phyloP scores from a whole-genome alignment of 176 grass and related monocot species.

The Paspalum vaginatum region DNA sequence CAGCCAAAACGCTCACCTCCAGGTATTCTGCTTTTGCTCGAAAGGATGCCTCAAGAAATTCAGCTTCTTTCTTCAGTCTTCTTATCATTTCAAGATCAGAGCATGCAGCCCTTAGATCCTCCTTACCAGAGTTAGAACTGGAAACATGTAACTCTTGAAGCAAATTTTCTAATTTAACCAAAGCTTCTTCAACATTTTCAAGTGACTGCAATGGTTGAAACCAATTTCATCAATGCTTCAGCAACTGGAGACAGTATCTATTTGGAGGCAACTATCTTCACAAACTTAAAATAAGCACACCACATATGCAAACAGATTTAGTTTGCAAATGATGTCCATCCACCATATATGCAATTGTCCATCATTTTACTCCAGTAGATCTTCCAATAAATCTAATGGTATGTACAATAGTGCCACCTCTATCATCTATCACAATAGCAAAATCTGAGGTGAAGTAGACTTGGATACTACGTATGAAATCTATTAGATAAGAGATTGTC shows the following conservation, averaged over 20 bases:
- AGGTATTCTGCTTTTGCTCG: slow-evolving; percentile 79
- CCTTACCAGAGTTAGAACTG: slow-evolving; percentile 82
- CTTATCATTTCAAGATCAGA: slow-evolving; percentile 97
- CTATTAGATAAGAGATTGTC: neutral
- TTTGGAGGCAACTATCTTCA: slow-evolving; percentile 21
- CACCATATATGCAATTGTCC: slow-evolving; percentile 4
- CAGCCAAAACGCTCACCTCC: slow-evolving; percentile 57
- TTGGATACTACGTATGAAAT: neutral
- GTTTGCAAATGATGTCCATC: neutral
- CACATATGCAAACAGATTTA: slow-evolving; percentile 30
- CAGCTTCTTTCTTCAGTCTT: slow-evolving; percentile 98
- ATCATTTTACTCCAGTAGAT: slow-evolving; percentile 24
- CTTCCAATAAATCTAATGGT: slow-evolving; percentile 20
- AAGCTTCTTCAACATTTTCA: slow-evolving; percentile 95
- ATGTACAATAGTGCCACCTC: slow-evolving; percentile 2
- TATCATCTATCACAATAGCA: slow-evolving; percentile 11
- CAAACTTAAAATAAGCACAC: slow-evolving; percentile 16
- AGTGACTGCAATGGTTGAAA: slow-evolving; percentile 76
- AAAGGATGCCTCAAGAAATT: slow-evolving; percentile 97
- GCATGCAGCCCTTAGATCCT: slow-evolving; percentile 88
- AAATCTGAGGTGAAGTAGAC: slow-evolving; percentile 5
- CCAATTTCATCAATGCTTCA: slow-evolving; percentile 25
- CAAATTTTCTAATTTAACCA: slow-evolving; percentile 91
- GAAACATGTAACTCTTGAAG: slow-evolving; percentile 93
- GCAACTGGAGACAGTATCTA: slow-evolving; percentile 9